phyloP scores from a whole-genome alignment of 805 yeast species.

The Clavispora vitiphila region DNA sequence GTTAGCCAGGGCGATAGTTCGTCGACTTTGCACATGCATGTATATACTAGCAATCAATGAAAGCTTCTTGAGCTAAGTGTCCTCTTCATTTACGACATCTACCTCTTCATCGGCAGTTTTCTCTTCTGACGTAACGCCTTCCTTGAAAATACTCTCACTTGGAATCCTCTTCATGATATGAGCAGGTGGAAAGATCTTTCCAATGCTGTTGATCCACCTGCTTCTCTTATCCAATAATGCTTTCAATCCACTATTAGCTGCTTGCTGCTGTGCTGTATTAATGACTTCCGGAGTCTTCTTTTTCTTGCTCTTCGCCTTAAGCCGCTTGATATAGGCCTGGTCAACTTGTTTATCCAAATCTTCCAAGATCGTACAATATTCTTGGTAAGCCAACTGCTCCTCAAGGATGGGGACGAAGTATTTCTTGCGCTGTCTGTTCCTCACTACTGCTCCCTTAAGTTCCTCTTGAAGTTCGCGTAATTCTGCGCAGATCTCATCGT shows the following conservation, averaged over 20 bases:
- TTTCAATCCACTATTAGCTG: conserved; percentile 71
- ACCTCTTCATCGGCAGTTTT: conserved; percentile 30
- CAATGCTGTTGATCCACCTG: conserved; percentile 87
- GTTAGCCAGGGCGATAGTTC: not conserved
- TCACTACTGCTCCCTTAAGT: conserved; percentile 52
- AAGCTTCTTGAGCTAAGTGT: not conserved
- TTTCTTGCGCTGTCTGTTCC: conserved; percentile 65
- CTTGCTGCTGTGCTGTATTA: conserved; percentile 52
- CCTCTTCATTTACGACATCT: conserved; percentile 16
- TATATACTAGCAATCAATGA: conserved; percentile 2
- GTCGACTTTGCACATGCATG: not conserved
- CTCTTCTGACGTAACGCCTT: conserved; percentile 27
- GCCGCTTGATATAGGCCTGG: conserved; percentile 81
- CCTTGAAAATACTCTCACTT: conserved; percentile 49
- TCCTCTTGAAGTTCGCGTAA: conserved; percentile 68
- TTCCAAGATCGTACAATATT: conserved; percentile 81
- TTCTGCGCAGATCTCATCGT: conserved; percentile 89
- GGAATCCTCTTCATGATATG: conserved; percentile 78
- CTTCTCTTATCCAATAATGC: conserved; percentile 78
- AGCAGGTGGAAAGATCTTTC: conserved; percentile 68
- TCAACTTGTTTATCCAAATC: conserved; percentile 96
- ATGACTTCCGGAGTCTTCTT: conserved; percentile 39
- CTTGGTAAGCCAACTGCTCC: conserved; percentile 92
- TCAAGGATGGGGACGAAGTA: conserved; percentile 67
- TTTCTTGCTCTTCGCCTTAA: conserved; percentile 65